Percentiles rank a stretch among this genome's conserved stretches.
Evolutionary conservation across 2,329 filamentous ascomycete genomes (phyloP).

Genomic region (Aspergillus luchuensis): DNA sequence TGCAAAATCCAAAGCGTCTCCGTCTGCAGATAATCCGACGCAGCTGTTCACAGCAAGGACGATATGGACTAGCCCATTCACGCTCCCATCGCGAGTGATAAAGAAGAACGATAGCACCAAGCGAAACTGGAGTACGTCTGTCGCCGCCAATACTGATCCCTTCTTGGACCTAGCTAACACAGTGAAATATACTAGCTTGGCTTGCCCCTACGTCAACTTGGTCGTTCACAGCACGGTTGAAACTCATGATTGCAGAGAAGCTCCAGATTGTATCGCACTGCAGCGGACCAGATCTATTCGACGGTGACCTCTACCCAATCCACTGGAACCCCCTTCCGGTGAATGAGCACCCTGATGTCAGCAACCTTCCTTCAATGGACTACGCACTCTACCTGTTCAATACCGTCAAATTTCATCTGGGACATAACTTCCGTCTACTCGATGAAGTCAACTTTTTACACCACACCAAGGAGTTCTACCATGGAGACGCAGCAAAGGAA

Average conservation of each 20-base stretch:
- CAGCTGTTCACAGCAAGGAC: background rate
- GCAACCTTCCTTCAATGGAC: constrained; percentile 19
- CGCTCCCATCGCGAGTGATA: constrained; percentile 20
- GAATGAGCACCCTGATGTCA: constrained; percentile 28
- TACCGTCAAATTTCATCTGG: constrained; percentile 24
- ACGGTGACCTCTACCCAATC: too few relatives aligned
- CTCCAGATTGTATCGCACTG: too few relatives aligned
- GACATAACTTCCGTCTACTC: constrained; percentile 20
- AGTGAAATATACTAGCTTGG: constrained; percentile 19
- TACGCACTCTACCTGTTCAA: constrained; percentile 22
- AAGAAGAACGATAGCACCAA: constrained; percentile 21
- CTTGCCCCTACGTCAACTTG: constrained; percentile 27
- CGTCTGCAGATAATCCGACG: background rate
- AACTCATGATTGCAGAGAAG: constrained; percentile 25
- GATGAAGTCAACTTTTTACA: constrained; percentile 16
- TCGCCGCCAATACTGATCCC: background rate
- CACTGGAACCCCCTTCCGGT: too few relatives aligned
- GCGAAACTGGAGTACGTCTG: constrained; percentile 39
- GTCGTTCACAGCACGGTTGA: constrained; percentile 29
- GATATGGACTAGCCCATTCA: constrained; percentile 28
- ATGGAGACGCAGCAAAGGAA: constrained; percentile 19
- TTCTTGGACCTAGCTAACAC: background rate
- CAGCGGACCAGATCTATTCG: too few relatives aligned
- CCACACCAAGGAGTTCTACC: constrained; percentile 32
- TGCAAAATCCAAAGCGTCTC: background rate